Conservation (phyloP, 148 eudicot species). For the Vaccinium vitisidaea region DNA sequence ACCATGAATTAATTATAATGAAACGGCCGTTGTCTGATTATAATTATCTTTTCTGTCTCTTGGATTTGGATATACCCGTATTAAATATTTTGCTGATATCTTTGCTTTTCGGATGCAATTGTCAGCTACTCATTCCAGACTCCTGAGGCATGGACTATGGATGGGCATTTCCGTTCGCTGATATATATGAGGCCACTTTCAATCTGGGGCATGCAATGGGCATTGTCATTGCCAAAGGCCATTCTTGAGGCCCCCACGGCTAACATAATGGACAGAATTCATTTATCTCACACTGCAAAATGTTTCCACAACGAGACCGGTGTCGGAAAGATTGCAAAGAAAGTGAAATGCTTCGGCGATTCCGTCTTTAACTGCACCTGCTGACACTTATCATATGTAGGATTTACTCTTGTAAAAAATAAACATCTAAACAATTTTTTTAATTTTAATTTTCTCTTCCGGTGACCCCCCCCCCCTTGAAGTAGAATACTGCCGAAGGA, state of each 20-base stretch:
- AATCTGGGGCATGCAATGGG: constrained; percentile 67
- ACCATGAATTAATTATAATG: background rate
- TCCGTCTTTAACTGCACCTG: constrained; percentile 76
- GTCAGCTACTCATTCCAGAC: constrained; percentile 62
- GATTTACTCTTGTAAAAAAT: background rate
- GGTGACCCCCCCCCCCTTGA: background rate
- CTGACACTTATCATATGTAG: constrained; percentile 25
- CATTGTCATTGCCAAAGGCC: constrained; percentile 67
- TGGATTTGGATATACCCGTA: background rate
- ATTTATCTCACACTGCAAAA: constrained; percentile 31
- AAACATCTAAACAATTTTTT: background rate
- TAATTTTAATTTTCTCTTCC: background rate
- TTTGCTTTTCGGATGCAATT: background rate
- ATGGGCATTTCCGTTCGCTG: constrained; percentile 48
- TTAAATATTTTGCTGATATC: background rate
- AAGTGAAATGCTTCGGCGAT: constrained; percentile 61
- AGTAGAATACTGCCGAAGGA: background rate
- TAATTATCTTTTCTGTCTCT: background rate
- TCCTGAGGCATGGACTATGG: constrained; percentile 48
- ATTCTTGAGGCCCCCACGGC: constrained; percentile 68
- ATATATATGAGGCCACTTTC: constrained; percentile 55
- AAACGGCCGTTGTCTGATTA: background rate
- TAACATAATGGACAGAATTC: constrained; percentile 72
- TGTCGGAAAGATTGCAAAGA: constrained; percentile 48
- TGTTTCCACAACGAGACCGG: constrained; percentile 38